phyloP scores from a whole-genome alignment of 1,284 basidiomycete species.

The Puccinia polysora region DNA sequence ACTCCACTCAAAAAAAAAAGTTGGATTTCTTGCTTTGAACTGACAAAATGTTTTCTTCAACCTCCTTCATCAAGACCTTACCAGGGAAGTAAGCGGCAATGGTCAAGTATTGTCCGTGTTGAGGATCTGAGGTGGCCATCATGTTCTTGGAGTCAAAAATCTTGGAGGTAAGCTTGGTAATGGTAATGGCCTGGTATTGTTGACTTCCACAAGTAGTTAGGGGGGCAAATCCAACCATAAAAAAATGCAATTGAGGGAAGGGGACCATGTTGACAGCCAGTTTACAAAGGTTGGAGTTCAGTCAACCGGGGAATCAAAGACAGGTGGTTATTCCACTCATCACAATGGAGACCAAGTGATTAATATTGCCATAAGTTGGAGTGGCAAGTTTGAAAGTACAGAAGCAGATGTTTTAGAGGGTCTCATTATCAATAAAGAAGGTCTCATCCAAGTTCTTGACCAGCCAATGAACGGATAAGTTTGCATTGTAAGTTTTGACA shows the following conservation, averaged over 20 bases:
- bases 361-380: slow-evolving; percentile 71
- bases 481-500: slow-evolving; percentile 88
- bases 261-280: slow-evolving; percentile 87
- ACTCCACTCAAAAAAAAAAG: slow-evolving; percentile 76
- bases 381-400: slow-evolving; percentile 68
- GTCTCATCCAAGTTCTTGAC: slow-evolving; percentile 86
- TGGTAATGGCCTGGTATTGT: slow-evolving; percentile 56
- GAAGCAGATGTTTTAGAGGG: slow-evolving; percentile 78
- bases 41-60: slow-evolving; percentile 77
- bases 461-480: slow-evolving; percentile 83
- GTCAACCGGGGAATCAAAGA: slow-evolving; percentile 76
- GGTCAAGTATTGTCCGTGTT: slow-evolving; percentile 79
- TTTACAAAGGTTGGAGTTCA: slow-evolving; percentile 77
- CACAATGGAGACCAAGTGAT: slow-evolving; percentile 65
- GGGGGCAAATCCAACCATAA: slow-evolving; percentile 57
- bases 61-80: slow-evolving; percentile 97
- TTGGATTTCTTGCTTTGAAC: slow-evolving; percentile 96
- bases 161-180: slow-evolving; percentile 65
- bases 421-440: slow-evolving; percentile 90
- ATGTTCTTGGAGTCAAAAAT: slow-evolving; percentile 82
- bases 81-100: slow-evolving; percentile 97
- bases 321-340: slow-evolving; percentile 88
- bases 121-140: slow-evolving; percentile 83
- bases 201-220: slow-evolving; percentile 52
- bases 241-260: slow-evolving; percentile 87